Conservation (phyloP, 2,329 filamentous ascomycete genomes). For the Pyricularia grisea region DNA sequence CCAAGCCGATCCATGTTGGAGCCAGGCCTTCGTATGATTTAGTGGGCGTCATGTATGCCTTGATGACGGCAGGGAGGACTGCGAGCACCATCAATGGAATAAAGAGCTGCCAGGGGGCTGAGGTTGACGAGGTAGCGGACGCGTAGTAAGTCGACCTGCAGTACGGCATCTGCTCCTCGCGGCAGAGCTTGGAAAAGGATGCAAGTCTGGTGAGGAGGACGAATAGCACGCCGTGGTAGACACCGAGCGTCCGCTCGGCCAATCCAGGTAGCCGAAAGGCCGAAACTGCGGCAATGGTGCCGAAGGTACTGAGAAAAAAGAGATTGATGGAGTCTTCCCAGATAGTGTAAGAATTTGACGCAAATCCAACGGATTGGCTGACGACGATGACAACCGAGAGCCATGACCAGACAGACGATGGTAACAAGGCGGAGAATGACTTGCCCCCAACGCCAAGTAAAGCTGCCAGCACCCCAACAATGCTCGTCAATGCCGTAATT, state of each 20-base stretch:
- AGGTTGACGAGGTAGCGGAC: slow-evolving; percentile 84
- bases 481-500: slow-evolving; percentile 34
- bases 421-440: slow-evolving; percentile 43
- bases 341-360: slow-evolving; percentile 96
- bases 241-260: slow-evolving; percentile 62
- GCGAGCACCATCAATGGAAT: slow-evolving; percentile 70
- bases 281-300: slow-evolving; percentile 61
- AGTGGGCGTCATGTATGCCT: slow-evolving; percentile 72
- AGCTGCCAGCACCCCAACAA: slow-evolving; percentile 26
- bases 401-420: slow-evolving; percentile 82
- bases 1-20: slow-evolving; percentile 72
- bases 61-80: slow-evolving; percentile 64
- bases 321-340: slow-evolving; percentile 95
- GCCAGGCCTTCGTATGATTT: slow-evolving; percentile 83
- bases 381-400: slow-evolving; percentile 70
- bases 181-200: slow-evolving; percentile 84
- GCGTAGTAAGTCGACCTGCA: slow-evolving; percentile 95
- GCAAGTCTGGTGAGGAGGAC: slow-evolving; percentile 68
- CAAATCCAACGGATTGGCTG: slow-evolving; percentile 88
- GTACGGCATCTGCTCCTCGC: slow-evolving; percentile 97
- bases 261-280: slow-evolving; percentile 63
- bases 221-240: slow-evolving; percentile 81
- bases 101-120: slow-evolving; percentile 76
- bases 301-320: slow-evolving; percentile 86
- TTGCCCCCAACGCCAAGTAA: slow-evolving; percentile 32